phyloP scores from a whole-genome alignment of 441 rosid genomes.

The Populus tomentosa region DNA sequence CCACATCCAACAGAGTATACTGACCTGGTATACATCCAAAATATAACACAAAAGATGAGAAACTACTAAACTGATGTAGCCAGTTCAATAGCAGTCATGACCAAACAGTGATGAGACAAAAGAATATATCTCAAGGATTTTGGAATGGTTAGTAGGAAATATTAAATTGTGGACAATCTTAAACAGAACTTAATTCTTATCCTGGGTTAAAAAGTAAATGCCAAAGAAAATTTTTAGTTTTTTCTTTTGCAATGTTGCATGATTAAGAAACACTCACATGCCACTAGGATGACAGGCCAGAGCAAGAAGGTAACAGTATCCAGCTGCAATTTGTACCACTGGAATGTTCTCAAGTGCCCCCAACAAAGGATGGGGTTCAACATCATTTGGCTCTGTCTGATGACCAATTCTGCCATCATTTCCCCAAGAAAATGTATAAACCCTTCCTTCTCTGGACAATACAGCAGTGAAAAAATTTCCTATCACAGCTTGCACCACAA shows the following conservation, averaged over 20 bases:
- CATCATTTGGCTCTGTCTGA: constrained; percentile 64
- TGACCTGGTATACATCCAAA: constrained; percentile 47
- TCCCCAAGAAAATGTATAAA: constrained; percentile 96
- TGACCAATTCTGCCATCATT: constrained; percentile 75
- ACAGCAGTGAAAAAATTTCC: constrained; percentile 92
- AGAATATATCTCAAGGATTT: neutral
- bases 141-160: neutral
- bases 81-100: neutral
- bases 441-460: constrained; percentile 87
- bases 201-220: neutral
- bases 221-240: neutral
- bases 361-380: constrained; percentile 75
- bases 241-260: neutral
- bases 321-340: constrained; percentile 92
- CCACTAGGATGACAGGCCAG: constrained; percentile 95
- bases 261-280: constrained; percentile 58
- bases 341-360: constrained; percentile 85
- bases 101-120: neutral
- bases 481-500: constrained; percentile 91
- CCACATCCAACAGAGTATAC: constrained; percentile 99
- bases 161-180: neutral
- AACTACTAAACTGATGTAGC: neutral
- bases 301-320: constrained; percentile 95
- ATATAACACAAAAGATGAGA: constrained; percentile 12
- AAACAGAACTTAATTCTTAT: neutral